Evolutionary conservation across 1,284 basidiomycete genomes (phyloP).

Genomic region (Porodaedalea pini): DNA sequence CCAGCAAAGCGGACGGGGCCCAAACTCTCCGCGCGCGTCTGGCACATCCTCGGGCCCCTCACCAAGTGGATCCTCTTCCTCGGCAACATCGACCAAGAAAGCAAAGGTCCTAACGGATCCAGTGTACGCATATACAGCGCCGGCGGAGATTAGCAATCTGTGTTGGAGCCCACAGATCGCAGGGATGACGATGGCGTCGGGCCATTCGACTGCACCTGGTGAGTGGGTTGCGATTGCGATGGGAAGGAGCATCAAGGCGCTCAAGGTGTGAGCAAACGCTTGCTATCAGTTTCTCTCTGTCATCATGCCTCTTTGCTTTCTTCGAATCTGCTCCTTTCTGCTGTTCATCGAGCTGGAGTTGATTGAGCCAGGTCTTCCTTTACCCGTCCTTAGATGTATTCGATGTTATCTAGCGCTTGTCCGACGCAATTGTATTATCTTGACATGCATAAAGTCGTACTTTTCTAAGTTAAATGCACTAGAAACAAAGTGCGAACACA

Average conservation of each 20-base stretch:
- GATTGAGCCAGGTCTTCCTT: not conserved
- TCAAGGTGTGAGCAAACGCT: slow-evolving; percentile 60
- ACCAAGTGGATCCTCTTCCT: slow-evolving; percentile 16
- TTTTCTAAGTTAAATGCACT: no score
- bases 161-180: slow-evolving; percentile 83
- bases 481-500: no score
- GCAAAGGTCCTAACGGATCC: slow-evolving; percentile 63
- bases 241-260: slow-evolving; percentile 77
- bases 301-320: not conserved
- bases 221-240: slow-evolving; percentile 91
- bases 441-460: no score
- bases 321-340: not conserved
- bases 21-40: slow-evolving; percentile 56
- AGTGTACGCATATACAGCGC: slow-evolving; percentile 78
- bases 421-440: not conserved
- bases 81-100: slow-evolving; percentile 67
- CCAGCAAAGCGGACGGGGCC: slow-evolving; percentile 62
- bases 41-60: not conserved
- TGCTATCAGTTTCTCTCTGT: not conserved
- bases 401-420: not conserved
- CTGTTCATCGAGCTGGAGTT: not conserved
- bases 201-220: slow-evolving; percentile 67
- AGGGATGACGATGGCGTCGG: slow-evolving; percentile 68
- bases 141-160: slow-evolving; percentile 78
- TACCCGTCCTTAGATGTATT: not conserved